Conservation (phyloP, 352 stramenopile species). For the Globisporangium okanoganense region DNA sequence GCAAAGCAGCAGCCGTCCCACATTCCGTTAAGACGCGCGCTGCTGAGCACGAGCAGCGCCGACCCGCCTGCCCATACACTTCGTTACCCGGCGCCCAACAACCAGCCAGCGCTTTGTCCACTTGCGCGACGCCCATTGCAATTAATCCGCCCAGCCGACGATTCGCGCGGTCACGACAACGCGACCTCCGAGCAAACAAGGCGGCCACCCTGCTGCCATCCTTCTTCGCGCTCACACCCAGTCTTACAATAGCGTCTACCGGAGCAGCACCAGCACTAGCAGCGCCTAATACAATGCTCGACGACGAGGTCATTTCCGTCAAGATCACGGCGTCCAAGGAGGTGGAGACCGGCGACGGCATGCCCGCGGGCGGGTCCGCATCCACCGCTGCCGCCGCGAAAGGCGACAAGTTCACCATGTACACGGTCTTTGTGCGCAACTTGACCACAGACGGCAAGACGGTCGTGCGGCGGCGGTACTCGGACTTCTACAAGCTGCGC, state of each 20-base stretch:
- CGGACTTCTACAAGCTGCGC: conserved; percentile 81
- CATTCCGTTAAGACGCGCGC: conserved; percentile 2
- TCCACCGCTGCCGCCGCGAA: conserved; percentile 16
- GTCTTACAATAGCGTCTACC: background rate
- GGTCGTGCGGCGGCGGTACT: conserved; percentile 77
- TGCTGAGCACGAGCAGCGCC: conserved; percentile 4
- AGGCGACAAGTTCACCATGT: conserved; percentile 77
- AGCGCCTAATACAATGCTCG: conserved; percentile 34
- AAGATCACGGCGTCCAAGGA: conserved; percentile 64
- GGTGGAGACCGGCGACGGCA: conserved; percentile 21
- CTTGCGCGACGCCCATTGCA: background rate
- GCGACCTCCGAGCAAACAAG: conserved; percentile 1
- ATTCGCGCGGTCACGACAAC: conserved; percentile 5
- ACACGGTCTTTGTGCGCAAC: conserved; percentile 83
- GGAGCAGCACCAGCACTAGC: conserved; percentile 9
- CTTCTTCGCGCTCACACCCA: background rate
- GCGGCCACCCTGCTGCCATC: background rate
- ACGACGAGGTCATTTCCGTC: conserved; percentile 61
- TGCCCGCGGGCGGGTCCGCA: background rate
- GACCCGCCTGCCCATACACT: no score
- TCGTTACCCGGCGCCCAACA: no score
- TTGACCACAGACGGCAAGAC: conserved; percentile 65
- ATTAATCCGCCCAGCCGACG: background rate
- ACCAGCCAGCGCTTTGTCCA: background rate
- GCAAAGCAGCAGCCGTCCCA: conserved; percentile 6